Evolutionary conservation across 768 basidiomycete species (phyloP).

Genomic region (Coprinellus micaceus): DNA sequence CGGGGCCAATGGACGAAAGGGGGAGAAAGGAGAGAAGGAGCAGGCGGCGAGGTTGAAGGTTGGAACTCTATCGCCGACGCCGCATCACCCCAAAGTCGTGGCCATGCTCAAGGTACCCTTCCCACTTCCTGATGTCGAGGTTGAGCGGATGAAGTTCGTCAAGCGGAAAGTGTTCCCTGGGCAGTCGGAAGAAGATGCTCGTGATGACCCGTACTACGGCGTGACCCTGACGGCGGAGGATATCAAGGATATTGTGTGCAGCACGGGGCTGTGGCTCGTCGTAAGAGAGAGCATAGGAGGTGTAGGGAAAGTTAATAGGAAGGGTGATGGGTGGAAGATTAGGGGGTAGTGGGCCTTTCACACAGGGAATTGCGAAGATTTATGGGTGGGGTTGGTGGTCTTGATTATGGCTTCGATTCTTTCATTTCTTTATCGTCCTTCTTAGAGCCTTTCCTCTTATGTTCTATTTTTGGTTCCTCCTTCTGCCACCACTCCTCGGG

Average conservation of each 20-base stretch:
- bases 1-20: slow-evolving; percentile 7
- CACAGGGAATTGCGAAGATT: too few species aligned
- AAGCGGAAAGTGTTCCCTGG: slow-evolving; percentile 33
- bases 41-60: slow-evolving; percentile 57
- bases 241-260: slow-evolving; percentile 88
- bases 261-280: slow-evolving; percentile 86
- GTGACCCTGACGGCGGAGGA: slow-evolving; percentile 81
- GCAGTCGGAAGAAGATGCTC: slow-evolving; percentile 7
- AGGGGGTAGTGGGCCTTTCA: slow-evolving; percentile 44
- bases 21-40: slow-evolving; percentile 19
- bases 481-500: too few species aligned
- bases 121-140: slow-evolving; percentile 77
- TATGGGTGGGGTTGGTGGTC: too few species aligned
- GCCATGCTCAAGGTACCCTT: slow-evolving; percentile 89
- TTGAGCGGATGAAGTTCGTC: slow-evolving; percentile 54
- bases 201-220: slow-evolving; percentile 34
- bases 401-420: too few species aligned
- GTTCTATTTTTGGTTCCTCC: too few species aligned
- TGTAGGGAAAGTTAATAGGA: slow-evolving; percentile 72
- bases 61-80: slow-evolving; percentile 84
- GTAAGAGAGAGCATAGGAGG: slow-evolving; percentile 93
- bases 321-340: slow-evolving; percentile 78
- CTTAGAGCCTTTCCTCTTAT: too few species aligned
- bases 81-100: slow-evolving; percentile 94
- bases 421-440: too few species aligned